Conservation (phyloP, 2,329 filamentous ascomycete genomes). For the Bretziella fagacearum region DNA sequence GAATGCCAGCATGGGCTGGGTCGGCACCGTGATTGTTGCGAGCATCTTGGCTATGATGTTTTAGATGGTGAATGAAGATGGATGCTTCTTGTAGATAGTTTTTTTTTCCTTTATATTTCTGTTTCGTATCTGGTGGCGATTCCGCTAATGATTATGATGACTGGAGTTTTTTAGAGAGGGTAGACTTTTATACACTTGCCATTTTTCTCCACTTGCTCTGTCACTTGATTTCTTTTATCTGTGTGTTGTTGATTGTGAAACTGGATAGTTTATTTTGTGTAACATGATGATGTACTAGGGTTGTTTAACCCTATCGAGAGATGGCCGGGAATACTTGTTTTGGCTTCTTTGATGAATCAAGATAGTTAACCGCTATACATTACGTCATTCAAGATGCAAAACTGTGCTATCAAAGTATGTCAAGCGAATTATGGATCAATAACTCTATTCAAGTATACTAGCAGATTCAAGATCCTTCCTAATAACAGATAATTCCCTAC, state of each 20-base stretch:
- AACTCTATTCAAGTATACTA: no score
- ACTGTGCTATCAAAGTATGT: no score
- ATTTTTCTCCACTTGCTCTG: not conserved
- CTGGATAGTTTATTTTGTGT: no score
- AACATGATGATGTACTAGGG: no score
- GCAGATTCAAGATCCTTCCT: no score
- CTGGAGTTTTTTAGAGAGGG: conserved; percentile 3
- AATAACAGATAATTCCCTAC: no score
- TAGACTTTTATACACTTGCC: not conserved
- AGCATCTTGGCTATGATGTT: conserved; percentile 12
- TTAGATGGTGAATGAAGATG: not conserved
- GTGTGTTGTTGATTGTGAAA: not conserved
- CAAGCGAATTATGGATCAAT: no score
- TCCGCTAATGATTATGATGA: conserved; percentile 1
- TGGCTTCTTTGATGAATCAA: no score
- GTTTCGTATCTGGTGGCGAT: not conserved
- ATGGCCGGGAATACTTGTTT: no score
- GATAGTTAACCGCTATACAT: no score
- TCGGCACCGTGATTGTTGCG: conserved; percentile 11
- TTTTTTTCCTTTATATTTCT: conserved; percentile 6
- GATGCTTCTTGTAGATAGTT: conserved; percentile 7
- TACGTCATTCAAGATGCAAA: no score
- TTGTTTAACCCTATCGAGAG: no score
- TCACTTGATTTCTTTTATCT: conserved; percentile 3
- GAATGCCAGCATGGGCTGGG: conserved; percentile 10